These are phyloP conservation scores for Metarhizium rileyi DNA, from an alignment of 2,329 filamentous ascomycete species.

Conservation along the genomic window DNA sequence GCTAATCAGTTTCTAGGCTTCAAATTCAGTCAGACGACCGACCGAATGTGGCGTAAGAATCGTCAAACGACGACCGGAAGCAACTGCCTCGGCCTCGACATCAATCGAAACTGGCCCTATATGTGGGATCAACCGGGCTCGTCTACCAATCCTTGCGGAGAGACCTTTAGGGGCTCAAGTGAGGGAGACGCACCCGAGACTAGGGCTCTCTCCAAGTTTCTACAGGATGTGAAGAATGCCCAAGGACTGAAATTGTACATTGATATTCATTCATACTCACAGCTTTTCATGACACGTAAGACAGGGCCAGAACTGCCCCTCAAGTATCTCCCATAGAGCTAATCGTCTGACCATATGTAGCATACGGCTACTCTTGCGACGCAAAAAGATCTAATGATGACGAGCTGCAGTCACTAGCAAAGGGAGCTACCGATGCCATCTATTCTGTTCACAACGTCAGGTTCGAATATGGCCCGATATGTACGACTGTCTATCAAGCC, in stretches of 20 bases:
- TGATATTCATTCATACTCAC: conserved; percentile 55
- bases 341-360: conserved; percentile 32
- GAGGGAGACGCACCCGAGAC: conserved; percentile 43
- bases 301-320: conserved; percentile 23
- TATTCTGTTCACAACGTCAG: conserved; percentile 27
- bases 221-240: conserved; percentile 19
- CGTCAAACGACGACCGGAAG: conserved; percentile 31
- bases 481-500: conserved; percentile 51
- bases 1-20: conserved; percentile 36
- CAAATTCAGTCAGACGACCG: conserved; percentile 43
- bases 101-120: conserved; percentile 53
- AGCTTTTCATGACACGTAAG: conserved; percentile 51
- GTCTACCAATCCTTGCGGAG: conserved; percentile 39
- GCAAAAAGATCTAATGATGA: conserved; percentile 34
- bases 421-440: conserved; percentile 40
- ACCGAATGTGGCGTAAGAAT: conserved; percentile 56
- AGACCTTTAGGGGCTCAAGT: conserved; percentile 35
- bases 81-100: conserved; percentile 41
- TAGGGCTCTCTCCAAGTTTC: conserved; percentile 31
- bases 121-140: conserved; percentile 40
- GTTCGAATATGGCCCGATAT: conserved; percentile 41
- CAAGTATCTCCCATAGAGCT: background rate
- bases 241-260: conserved; percentile 51
- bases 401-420: conserved; percentile 39
- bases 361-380: conserved; percentile 51